Percentiles rank a stretch among this genome's conserved stretches.
These are phyloP conservation scores for Quercus ilex DNA, from an alignment of 306 rosid species.

Conservation along the genomic window DNA sequence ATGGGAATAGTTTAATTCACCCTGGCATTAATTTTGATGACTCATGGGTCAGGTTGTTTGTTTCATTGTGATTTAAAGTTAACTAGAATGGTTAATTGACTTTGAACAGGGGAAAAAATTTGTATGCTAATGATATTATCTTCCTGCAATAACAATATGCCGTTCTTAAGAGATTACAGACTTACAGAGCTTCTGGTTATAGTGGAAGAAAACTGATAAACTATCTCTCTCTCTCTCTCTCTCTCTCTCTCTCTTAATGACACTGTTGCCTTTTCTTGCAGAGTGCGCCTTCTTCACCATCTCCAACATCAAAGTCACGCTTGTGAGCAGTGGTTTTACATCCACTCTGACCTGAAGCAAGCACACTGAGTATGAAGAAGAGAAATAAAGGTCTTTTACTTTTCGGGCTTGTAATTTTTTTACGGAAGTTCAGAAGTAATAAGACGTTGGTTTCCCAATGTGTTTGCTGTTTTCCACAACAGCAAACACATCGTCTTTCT, in stretches of 20 bases:
- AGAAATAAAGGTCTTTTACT: background rate
- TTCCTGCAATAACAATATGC: background rate
- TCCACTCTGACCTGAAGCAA: background rate
- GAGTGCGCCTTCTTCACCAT: slow-evolving; percentile 64
- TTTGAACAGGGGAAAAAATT: too few species aligned
- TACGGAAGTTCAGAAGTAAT: too few species aligned
- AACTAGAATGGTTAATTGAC: background rate
- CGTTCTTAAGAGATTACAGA: too few species aligned
- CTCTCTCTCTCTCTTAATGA: background rate
- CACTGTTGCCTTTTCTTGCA: slow-evolving; percentile 32
- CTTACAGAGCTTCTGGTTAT: background rate
- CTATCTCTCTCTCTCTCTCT: background rate
- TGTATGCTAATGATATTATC: background rate
- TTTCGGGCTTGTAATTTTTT: too few species aligned
- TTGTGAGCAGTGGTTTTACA: slow-evolving; percentile 33
- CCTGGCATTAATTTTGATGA: background rate
- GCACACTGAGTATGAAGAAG: background rate
- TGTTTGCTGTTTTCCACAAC: too few species aligned
- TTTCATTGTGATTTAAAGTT: slow-evolving; percentile 2
- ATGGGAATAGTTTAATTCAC: background rate
- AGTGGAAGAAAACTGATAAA: background rate
- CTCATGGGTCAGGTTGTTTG: background rate
- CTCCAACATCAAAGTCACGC: slow-evolving; percentile 47
- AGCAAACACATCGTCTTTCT: too few species aligned
- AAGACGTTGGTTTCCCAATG: too few species aligned